A percentile compares a stretch with the other conserved stretches of the same genome.
phyloP scores from a whole-genome alignment of 2,329 filamentous ascomycete genomes.

The Paradendryphiella salina region DNA sequence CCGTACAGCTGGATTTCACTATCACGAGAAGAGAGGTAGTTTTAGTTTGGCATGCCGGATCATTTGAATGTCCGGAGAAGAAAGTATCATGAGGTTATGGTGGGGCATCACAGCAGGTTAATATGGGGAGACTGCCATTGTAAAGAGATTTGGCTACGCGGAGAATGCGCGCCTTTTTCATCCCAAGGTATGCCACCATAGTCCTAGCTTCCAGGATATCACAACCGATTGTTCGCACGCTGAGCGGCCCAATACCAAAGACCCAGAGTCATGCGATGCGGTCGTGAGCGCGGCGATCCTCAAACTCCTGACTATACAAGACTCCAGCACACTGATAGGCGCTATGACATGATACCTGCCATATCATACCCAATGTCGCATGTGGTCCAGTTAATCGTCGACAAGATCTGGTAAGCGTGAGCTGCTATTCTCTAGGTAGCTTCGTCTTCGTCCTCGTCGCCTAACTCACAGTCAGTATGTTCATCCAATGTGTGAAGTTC shows the following conservation, averaged over 20 bases:
- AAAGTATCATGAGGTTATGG: not conserved
- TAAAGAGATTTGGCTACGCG: not conserved
- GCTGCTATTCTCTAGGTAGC: not conserved
- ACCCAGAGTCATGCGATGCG: not conserved
- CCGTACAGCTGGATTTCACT: no score
- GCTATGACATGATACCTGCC: not conserved
- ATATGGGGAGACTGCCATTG: not conserved
- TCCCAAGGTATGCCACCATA: not conserved
- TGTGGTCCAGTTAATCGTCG: not conserved
- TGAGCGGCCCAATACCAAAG: not conserved
- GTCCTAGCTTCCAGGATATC: not conserved
- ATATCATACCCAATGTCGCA: not conserved
- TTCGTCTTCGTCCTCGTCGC: constrained; percentile 5
- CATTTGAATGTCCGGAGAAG: no score
- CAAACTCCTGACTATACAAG: not conserved
- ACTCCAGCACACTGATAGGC: not conserved
- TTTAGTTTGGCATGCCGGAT: no score
- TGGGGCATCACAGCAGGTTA: not conserved
- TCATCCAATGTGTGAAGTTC: constrained; percentile 15
- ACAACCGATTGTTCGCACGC: not conserved
- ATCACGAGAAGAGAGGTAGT: no score
- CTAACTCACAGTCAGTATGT: constrained; percentile 18
- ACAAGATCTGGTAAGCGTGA: not conserved
- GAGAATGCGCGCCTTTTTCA: not conserved
- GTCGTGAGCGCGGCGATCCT: not conserved